These are phyloP conservation scores for Cordyceps fumosorosea DNA, from an alignment of 2,329 filamentous ascomycete genomes.

Conservation along the genomic window DNA sequence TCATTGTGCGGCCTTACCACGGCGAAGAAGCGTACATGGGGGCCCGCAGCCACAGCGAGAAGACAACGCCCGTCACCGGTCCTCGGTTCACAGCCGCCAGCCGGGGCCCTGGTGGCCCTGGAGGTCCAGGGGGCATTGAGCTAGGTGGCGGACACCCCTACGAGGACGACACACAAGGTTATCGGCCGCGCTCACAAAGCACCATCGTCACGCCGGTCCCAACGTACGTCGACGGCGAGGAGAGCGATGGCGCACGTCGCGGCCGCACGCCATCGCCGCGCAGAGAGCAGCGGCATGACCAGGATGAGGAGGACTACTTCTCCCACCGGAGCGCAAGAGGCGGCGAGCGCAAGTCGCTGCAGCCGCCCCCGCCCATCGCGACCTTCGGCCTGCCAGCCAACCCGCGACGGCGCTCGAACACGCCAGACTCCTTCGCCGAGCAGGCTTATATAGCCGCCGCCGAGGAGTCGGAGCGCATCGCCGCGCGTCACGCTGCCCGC, in stretches of 20 bases:
- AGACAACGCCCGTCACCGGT: background rate
- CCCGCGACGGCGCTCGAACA: conserved; percentile 18
- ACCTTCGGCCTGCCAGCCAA: background rate
- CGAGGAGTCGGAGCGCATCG: conserved; percentile 19
- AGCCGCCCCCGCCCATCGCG: conserved; percentile 14
- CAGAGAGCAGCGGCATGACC: too few species aligned
- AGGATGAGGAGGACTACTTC: background rate
- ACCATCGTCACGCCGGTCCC: background rate
- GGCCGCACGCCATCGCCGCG: background rate
- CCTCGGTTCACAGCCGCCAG: background rate
- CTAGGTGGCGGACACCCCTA: background rate
- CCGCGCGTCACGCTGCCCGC: conserved; percentile 1
- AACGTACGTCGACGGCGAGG: background rate
- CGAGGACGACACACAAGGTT: background rate
- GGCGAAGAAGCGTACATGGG: background rate
- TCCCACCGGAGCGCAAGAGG: background rate
- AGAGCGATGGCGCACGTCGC: background rate
- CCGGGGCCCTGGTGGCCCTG: background rate
- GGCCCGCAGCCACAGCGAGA: background rate
- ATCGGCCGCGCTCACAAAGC: background rate
- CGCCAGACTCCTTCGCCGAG: conserved; percentile 28
- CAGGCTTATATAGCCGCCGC: conserved; percentile 30
- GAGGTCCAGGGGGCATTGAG: background rate
- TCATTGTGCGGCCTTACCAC: background rate
- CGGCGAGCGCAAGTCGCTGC: background rate